phyloP scores from a whole-genome alignment of 140 eudicot species.

The Bidens hawaiensis region DNA sequence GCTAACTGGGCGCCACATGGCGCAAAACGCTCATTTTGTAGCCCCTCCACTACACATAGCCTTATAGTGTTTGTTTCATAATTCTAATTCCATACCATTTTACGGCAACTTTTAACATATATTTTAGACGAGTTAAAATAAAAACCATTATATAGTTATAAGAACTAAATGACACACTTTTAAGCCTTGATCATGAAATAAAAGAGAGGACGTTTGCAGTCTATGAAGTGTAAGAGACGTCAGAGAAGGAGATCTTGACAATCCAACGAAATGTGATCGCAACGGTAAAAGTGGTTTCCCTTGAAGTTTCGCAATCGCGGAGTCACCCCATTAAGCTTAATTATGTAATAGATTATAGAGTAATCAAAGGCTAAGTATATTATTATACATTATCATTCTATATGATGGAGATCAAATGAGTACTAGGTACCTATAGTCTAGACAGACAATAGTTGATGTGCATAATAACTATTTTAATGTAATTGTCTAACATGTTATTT shows the following conservation, averaged over 20 bases:
- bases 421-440: conserved; percentile 1
- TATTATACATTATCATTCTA: neutral
- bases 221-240: neutral
- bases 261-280: neutral
- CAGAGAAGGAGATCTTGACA: neutral
- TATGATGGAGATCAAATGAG: conserved; percentile 9
- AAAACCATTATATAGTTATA: neutral
- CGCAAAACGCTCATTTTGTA: too few relatives aligned
- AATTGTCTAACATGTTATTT: neutral
- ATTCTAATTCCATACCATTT: neutral
- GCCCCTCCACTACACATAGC: too few relatives aligned
- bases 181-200: neutral
- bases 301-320: neutral
- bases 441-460: conserved; percentile 7
- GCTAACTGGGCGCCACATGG: too few relatives aligned
- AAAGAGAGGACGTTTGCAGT: neutral
- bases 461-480: conserved; percentile 6
- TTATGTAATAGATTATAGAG: neutral
- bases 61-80: neutral
- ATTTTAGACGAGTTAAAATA: neutral
- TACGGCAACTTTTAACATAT: neutral
- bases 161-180: neutral
- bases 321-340: neutral
- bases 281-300: neutral
- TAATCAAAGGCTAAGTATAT: neutral